These are phyloP conservation scores for Stropharia rugosoannulata DNA, from an alignment of 768 basidiomycete genomes.

Conservation along the genomic window DNA sequence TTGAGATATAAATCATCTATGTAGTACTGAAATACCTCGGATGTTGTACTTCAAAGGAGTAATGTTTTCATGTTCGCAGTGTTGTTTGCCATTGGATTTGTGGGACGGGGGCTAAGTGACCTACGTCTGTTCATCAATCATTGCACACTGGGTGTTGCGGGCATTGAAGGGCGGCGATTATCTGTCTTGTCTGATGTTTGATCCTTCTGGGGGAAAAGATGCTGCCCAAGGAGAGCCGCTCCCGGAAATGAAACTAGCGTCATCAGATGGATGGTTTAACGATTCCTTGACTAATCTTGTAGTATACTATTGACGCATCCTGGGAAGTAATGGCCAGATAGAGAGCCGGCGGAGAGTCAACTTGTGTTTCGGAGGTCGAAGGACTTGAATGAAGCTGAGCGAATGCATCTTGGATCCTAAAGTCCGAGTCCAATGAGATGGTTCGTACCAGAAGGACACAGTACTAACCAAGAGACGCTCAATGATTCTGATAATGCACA, in stretches of 20 bases:
- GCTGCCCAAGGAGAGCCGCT: too few relatives aligned
- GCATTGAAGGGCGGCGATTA: background rate
- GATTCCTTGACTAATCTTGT: conserved; percentile 76
- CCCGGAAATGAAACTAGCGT: background rate
- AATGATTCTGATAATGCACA: conserved; percentile 67
- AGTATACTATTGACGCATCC: conserved; percentile 84
- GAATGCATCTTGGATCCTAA: conserved; percentile 64
- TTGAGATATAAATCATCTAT: background rate
- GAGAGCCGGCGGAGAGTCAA: conserved; percentile 27
- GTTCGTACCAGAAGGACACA: background rate
- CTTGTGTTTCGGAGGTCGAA: conserved; percentile 22
- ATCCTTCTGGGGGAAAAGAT: too few relatives aligned
- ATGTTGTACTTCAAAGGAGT: too few relatives aligned
- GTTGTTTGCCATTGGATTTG: too few relatives aligned
- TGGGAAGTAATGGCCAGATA: conserved; percentile 73
- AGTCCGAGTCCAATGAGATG: background rate
- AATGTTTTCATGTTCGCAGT: too few relatives aligned
- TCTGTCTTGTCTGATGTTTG: background rate
- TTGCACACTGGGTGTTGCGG: too few relatives aligned
- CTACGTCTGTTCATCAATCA: too few relatives aligned
- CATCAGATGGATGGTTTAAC: conserved; percentile 64
- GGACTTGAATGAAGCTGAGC: conserved; percentile 34
- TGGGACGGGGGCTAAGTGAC: too few relatives aligned
- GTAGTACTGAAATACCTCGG: background rate
- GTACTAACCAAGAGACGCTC: conserved; percentile 54